Base-by-base conservation (phyloP, 148 eudicot genomes). In the Rhododendron williamsianum region DNA sequence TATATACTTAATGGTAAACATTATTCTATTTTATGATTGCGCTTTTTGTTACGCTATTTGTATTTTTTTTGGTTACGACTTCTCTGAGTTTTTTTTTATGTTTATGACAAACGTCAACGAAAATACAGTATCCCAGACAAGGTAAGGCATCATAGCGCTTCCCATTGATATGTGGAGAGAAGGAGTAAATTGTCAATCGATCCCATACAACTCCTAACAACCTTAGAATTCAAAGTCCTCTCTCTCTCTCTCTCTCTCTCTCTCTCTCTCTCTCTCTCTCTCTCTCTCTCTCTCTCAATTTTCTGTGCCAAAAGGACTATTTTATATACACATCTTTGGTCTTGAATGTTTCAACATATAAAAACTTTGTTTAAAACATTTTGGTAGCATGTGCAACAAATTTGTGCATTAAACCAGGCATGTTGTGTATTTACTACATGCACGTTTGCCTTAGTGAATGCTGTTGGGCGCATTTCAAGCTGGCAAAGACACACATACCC, bases 361-460 rank as follows among this genome's bases (percentile, higher is more conserved):
- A 23, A 65, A 69, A 69, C 36, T 19, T 54, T 9, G 9, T 83
- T 46, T 38, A 73, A 41, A 86, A 52, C 25, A 46, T 65, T 36
- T 79, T 36, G 54, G 77, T 19, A 51, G 63, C 81, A 86, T 86
- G 87, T 80, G 87, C 38, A 81, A 38, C 21, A 80, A 86, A 51
- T 25, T 49, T 27, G 54, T 30, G 71, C 87, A 85, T 80, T 85
- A 65, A 86, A 81, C 81, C 33, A 80, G 52, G 60, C 87, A 81
- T 86, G 87, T 86, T 86, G 71, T n/a, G 87, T 51, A 86, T 81
- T 86, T 86, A 86, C 60, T 81, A 25, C 60, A 86, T 54, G 81
- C 87, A 86, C 87, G 87, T 81, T 73, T 86, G 79, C 73, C 12
- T 43, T 52, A 86, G 80, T 86, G 87, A 86, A 86, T 81, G 87